These are phyloP conservation scores for Phytophthora idaei DNA, from an alignment of 352 stramenopile species.

Conservation along the genomic window DNA sequence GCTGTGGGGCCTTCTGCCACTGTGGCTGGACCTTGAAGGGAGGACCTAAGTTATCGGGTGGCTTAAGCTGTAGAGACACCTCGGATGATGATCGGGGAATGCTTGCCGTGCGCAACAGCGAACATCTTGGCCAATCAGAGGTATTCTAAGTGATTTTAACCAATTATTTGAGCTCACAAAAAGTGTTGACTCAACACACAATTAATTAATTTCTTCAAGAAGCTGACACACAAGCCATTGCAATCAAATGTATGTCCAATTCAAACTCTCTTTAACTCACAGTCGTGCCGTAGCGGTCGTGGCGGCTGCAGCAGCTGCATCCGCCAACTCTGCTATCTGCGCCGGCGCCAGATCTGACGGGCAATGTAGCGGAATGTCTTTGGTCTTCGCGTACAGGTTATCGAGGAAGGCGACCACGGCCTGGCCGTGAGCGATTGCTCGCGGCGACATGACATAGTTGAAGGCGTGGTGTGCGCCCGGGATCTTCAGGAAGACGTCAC, in stretches of 20 bases:
- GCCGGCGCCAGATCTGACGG: neutral
- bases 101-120: conserved; percentile 15
- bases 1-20: conserved; percentile 1
- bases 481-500: conserved; percentile 70
- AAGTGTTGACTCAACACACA: conserved; percentile 22
- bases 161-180: conserved; percentile 3
- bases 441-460: conserved; percentile 78
- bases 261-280: conserved; percentile 5
- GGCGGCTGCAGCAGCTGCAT: neutral
- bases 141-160: neutral
- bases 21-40: conserved; percentile 26
- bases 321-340: conserved; percentile 13
- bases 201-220: conserved; percentile 14
- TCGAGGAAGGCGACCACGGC: conserved; percentile 70
- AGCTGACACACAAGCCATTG: neutral
- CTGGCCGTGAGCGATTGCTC: conserved; percentile 67
- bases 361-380: conserved; percentile 23
- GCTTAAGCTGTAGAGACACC: neutral
- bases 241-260: neutral
- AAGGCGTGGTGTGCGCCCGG: conserved; percentile 73
- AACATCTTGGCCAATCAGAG: conserved; percentile 9
- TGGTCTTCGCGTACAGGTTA: conserved; percentile 59
- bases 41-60: conserved; percentile 20
- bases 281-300: conserved; percentile 8
- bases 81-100: conserved; percentile 18